phyloP scores from a whole-genome alignment of 495 filamentous ascomycete genomes.

The Podospora conica region DNA sequence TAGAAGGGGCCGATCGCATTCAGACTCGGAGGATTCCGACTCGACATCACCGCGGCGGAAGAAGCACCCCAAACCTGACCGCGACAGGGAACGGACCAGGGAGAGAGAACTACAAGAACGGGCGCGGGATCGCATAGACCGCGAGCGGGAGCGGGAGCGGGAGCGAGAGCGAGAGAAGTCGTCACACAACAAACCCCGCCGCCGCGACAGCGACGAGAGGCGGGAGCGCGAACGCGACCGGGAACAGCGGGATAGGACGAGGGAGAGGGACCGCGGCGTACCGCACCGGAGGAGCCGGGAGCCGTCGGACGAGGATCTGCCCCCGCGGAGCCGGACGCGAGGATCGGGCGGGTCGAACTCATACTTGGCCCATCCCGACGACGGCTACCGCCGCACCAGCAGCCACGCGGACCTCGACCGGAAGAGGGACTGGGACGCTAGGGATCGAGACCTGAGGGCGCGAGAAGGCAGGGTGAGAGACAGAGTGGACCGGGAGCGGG shows the following conservation, averaged over 20 bases:
- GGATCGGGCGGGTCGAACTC: constrained; percentile 2
- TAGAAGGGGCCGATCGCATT: constrained; percentile 18
- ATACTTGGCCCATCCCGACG: constrained; percentile 25
- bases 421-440: constrained; percentile 26
- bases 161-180: constrained; percentile 6
- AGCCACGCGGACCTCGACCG: constrained; percentile 40
- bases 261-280: background rate
- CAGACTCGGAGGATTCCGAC: constrained; percentile 20
- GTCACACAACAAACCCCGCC: constrained; percentile 1
- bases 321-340: background rate
- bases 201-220: constrained; percentile 10
- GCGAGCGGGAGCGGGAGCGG: constrained; percentile 12
- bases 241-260: background rate
- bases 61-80: constrained; percentile 8
- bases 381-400: constrained; percentile 33
- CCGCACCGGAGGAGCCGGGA: constrained; percentile 10
- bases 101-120: constrained; percentile 7
- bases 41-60: background rate
- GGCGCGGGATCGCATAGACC: constrained; percentile 16
- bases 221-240: constrained; percentile 7
- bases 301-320: constrained; percentile 7
- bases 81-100: constrained; percentile 12
- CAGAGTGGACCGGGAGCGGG: constrained; percentile 12
- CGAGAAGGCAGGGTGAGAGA: background rate
- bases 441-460: constrained; percentile 20